These are phyloP conservation scores for Aphanomyces euteiches DNA, from an alignment of 352 stramenopile genomes.

Conservation along the genomic window DNA sequence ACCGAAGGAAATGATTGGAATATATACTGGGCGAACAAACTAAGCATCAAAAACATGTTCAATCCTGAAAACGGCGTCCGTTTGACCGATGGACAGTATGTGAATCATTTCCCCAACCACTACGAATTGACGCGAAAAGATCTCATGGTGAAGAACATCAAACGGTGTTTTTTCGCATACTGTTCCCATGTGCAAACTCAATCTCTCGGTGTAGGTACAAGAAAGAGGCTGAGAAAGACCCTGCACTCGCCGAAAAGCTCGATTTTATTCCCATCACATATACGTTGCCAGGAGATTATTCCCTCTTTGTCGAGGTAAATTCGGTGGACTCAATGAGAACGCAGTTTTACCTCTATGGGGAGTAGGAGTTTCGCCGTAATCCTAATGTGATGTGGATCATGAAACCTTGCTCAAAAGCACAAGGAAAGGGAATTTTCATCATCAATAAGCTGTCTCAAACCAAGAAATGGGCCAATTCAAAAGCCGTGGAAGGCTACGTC, in stretches of 20 bases:
- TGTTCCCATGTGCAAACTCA: not conserved
- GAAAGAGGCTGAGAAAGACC: constrained; percentile 46
- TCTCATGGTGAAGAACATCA: constrained; percentile 94
- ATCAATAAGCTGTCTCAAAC: constrained; percentile 91
- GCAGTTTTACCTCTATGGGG: not conserved
- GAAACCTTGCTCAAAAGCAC: constrained; percentile 87
- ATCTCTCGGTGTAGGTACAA: constrained; percentile 40
- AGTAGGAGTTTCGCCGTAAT: constrained; percentile 66
- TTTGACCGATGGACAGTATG: constrained; percentile 61
- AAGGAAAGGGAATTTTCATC: constrained; percentile 93
- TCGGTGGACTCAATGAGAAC: not conserved
- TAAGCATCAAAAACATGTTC: constrained; percentile 84
- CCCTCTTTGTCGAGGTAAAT: constrained; percentile 85
- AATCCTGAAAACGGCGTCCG: constrained; percentile 76
- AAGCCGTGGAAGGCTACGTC: constrained; percentile 77
- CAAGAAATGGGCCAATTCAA: constrained; percentile 85
- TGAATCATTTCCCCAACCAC: constrained; percentile 90
- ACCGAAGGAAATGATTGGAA: constrained; percentile 89
- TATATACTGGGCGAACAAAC: constrained; percentile 90
- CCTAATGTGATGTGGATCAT: constrained; percentile 92
- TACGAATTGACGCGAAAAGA: constrained; percentile 92
- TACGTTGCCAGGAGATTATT: constrained; percentile 90
- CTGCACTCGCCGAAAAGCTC: constrained; percentile 35
- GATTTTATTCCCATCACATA: constrained; percentile 90
- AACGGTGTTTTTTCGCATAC: constrained; percentile 41